Percentiles rank a stretch among this genome's conserved stretches.
phyloP scores from a whole-genome alignment of 345 rosid species.

The Moricandia arvensis region DNA sequence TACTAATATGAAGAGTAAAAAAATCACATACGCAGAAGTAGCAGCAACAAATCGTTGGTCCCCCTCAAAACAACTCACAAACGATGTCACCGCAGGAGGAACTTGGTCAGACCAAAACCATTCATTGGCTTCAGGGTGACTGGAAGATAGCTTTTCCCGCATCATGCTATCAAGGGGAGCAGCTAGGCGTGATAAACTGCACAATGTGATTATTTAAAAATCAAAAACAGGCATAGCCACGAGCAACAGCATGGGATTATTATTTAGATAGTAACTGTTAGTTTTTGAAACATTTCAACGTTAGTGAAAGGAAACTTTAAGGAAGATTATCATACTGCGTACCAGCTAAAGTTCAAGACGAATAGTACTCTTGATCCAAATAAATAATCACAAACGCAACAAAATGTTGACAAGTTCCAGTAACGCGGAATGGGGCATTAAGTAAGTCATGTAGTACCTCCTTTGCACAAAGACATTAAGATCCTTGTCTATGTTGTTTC shows the following conservation, averaged over 20 bases:
- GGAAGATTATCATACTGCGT: not conserved
- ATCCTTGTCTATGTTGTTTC: constrained; percentile 76
- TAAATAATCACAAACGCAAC: not conserved
- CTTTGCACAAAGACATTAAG: constrained; percentile 71
- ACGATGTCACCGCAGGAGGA: constrained; percentile 60
- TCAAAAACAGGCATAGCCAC: constrained; percentile 1
- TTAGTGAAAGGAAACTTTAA: not conserved
- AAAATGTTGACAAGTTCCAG: constrained; percentile 14
- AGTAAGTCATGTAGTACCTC: constrained; percentile 51
- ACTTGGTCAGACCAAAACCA: constrained; percentile 87
- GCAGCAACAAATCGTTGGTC: constrained; percentile 63
- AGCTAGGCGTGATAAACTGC: constrained; percentile 75
- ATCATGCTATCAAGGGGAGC: constrained; percentile 81
- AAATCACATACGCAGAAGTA: constrained; percentile 52
- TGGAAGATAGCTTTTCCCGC: constrained; percentile 74
- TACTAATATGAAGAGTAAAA: constrained; percentile 11
- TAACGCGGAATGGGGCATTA: constrained; percentile 22
- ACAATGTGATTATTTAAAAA: constrained; percentile 23
- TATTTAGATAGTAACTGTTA: not conserved
- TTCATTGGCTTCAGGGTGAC: constrained; percentile 72
- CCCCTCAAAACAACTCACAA: constrained; percentile 67
- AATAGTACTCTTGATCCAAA: not conserved
- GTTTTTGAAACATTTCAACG: not conserved
- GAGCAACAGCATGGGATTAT: not conserved
- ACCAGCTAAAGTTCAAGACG: not conserved